These are phyloP conservation scores for Claviceps lovelessii DNA, from an alignment of 2,329 filamentous ascomycete species.

Conservation along the genomic window DNA sequence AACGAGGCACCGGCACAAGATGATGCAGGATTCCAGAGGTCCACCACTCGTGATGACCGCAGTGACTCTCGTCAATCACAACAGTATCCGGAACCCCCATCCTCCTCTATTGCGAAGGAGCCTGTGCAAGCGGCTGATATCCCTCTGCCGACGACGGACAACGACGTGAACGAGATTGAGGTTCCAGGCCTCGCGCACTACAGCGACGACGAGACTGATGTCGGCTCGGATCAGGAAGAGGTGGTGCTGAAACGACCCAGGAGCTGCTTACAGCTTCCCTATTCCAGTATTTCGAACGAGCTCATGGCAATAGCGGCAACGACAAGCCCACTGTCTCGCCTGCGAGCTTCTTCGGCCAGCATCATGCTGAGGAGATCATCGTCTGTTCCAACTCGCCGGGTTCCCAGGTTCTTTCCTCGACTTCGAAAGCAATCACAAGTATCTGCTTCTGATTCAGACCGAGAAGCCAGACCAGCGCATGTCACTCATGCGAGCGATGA, in stretches of 20 bases:
- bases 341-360: slow-evolving; percentile 20
- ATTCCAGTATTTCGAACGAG: slow-evolving; percentile 12
- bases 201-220: slow-evolving; percentile 46
- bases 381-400: slow-evolving; percentile 31
- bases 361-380: slow-evolving; percentile 29
- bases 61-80: slow-evolving; percentile 6
- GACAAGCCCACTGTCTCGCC: slow-evolving; percentile 18
- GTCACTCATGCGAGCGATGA: background rate
- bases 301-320: slow-evolving; percentile 7
- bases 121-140: slow-evolving; percentile 29
- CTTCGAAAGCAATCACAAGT: background rate
- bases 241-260: slow-evolving; percentile 26
- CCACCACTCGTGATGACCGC: slow-evolving; percentile 2
- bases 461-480: background rate
- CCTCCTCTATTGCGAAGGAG: slow-evolving; percentile 13
- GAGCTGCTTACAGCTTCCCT: slow-evolving; percentile 25
- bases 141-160: slow-evolving; percentile 51
- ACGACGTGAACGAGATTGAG: slow-evolving; percentile 69
- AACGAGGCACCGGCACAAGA: slow-evolving; percentile 22
- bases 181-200: slow-evolving; percentile 52
- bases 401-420: slow-evolving; percentile 5
- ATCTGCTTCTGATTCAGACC: background rate
- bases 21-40: slow-evolving; percentile 15
- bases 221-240: slow-evolving; percentile 24
- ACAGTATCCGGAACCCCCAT: slow-evolving; percentile 7